Conservation (phyloP, 2,329 filamentous ascomycete genomes). For the Daldinia sp. region DNA sequence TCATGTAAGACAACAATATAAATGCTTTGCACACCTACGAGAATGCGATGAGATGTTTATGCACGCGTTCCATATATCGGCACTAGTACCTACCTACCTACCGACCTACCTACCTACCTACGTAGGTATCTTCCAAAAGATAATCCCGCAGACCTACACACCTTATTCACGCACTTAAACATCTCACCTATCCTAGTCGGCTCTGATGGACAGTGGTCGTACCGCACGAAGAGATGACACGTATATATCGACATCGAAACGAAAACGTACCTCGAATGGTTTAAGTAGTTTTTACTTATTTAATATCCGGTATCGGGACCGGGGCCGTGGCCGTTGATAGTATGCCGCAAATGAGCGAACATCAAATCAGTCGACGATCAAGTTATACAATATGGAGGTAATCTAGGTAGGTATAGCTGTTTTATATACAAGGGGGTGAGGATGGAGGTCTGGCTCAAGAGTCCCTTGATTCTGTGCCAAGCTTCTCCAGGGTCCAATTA, state of each 20-base stretch:
- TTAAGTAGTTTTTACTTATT: neutral
- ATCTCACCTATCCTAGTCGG: conserved; percentile 7
- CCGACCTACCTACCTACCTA: neutral
- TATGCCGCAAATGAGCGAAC: neutral
- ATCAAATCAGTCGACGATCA: conserved; percentile 2
- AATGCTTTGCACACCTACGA: neutral
- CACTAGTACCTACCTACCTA: neutral
- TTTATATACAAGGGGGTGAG: conserved; percentile 23
- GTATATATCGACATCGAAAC: neutral
- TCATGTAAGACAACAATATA: neutral
- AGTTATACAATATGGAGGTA: conserved; percentile 13
- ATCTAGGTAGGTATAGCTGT: conserved; percentile 12
- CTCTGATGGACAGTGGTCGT: conserved; percentile 15
- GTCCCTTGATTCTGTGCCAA: conserved; percentile 30
- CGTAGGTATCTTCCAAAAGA: conserved; percentile 5
- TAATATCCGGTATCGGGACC: conserved; percentile 23
- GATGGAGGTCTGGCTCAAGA: conserved; percentile 18
- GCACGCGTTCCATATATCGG: neutral
- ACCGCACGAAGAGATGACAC: conserved; percentile 4
- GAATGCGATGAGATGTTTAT: conserved; percentile 7
- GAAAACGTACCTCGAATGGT: neutral
- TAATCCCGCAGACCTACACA: conserved; percentile 32
- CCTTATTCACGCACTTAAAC: conserved; percentile 2
- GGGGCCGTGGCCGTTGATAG: conserved; percentile 1
- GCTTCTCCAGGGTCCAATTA: conserved; percentile 27